phyloP scores from a whole-genome alignment of 2,329 filamentous ascomycete species.

The Lecanicillium sp. region DNA sequence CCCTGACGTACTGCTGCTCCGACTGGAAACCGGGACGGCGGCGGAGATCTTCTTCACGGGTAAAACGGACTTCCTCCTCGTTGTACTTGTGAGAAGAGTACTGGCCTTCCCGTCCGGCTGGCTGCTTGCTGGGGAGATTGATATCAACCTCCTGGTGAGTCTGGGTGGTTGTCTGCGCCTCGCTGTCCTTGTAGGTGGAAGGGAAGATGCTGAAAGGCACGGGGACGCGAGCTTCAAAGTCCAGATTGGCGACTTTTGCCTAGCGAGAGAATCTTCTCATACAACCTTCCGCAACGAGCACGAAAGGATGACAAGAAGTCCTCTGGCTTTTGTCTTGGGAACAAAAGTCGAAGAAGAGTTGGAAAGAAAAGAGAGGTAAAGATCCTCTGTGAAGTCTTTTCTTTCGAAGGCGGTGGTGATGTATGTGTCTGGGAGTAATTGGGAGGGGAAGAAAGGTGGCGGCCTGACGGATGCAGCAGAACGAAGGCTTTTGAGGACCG shows the following conservation, averaged over 20 bases:
- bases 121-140: constrained; percentile 61
- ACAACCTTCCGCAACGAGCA: constrained; percentile 50
- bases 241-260: constrained; percentile 89
- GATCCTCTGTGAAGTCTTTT: constrained; percentile 30
- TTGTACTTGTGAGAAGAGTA: constrained; percentile 67
- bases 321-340: constrained; percentile 58
- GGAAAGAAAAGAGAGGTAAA: constrained; percentile 27
- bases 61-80: constrained; percentile 80
- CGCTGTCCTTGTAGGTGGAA: constrained; percentile 77
- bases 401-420: constrained; percentile 21
- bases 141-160: constrained; percentile 87
- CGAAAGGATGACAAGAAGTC: constrained; percentile 67
- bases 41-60: constrained; percentile 71
- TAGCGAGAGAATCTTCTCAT: constrained; percentile 63
- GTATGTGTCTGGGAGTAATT: constrained; percentile 32
- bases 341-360: constrained; percentile 42
- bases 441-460: constrained; percentile 28
- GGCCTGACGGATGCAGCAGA: constrained; percentile 26
- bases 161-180: constrained; percentile 51
- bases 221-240: constrained; percentile 99
- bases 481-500: constrained; percentile 35
- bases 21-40: constrained; percentile 62
- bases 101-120: constrained; percentile 98
- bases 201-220: constrained; percentile 99
- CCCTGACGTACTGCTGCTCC: constrained; percentile 42